A percentile compares a stretch with the other conserved stretches of the same genome.
Conservation (phyloP, 805 yeast species). For the Starmerella sirachaensis region DNA sequence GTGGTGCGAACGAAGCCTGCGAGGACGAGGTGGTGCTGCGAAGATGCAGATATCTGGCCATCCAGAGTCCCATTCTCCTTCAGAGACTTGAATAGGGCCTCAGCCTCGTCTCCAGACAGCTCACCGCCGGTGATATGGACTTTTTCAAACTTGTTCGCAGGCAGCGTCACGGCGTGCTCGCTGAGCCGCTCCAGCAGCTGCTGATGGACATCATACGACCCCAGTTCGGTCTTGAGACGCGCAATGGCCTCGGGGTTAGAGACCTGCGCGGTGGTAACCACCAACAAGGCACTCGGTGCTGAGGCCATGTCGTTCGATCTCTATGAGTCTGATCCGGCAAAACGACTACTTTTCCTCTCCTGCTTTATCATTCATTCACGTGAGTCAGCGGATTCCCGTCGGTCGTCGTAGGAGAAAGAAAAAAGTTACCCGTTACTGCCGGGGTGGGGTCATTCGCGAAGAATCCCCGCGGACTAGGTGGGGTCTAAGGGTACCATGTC, state of each 20-base stretch:
- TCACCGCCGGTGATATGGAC: conserved; percentile 26
- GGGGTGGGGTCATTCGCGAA: too few relatives aligned
- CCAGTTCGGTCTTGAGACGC: conserved; percentile 10
- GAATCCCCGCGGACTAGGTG: too few relatives aligned
- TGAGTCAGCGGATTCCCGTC: too few relatives aligned
- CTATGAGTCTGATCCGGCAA: background rate
- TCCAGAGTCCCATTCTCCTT: conserved; percentile 26
- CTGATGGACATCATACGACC: conserved; percentile 20
- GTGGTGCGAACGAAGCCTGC: conserved; percentile 29
- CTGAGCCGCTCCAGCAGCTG: conserved; percentile 32
- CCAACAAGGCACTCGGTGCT: conserved; percentile 13
- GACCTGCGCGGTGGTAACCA: conserved; percentile 22
- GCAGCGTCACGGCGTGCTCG: conserved; percentile 26
- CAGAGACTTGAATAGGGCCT: conserved; percentile 24
- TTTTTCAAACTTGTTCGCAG: conserved; percentile 21
- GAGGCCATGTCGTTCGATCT: background rate
- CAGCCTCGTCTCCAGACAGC: conserved; percentile 20
- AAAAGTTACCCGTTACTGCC: too few relatives aligned
- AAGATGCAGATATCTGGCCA: conserved; percentile 22
- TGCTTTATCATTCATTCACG: too few relatives aligned
- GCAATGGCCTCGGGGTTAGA: conserved; percentile 19
- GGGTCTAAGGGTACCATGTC: too few relatives aligned
- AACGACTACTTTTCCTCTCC: too few relatives aligned
- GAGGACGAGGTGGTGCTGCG: conserved; percentile 29
- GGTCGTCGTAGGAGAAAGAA: too few relatives aligned